phyloP scores from a whole-genome alignment of 2,329 filamentous ascomycete genomes.

The Nemania serpens region DNA sequence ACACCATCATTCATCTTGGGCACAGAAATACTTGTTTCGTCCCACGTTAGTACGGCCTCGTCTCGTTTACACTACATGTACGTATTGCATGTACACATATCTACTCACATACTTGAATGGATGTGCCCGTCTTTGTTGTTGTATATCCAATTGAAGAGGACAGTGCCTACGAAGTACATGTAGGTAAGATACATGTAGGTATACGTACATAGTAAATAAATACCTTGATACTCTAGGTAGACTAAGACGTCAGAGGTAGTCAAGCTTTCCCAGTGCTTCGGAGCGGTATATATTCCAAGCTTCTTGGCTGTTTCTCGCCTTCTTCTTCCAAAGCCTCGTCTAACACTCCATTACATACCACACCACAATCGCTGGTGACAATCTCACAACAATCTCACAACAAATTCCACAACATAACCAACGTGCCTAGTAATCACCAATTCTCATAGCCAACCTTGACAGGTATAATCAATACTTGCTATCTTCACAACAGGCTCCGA shows the following conservation, averaged over 20 bases:
- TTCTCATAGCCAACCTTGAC: too few species aligned
- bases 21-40: constrained; percentile 10
- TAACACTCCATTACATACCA: background rate
- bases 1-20: background rate
- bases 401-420: background rate
- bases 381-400: background rate
- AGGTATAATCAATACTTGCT: background rate
- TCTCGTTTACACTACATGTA: background rate
- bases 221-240: background rate
- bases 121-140: background rate
- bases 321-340: background rate
- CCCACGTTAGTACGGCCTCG: background rate
- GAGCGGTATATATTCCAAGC: background rate
- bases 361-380: background rate
- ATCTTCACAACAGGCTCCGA: background rate
- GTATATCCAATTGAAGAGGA: too few species aligned
- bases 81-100: background rate
- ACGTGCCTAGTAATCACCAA: too few species aligned
- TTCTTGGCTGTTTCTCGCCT: background rate
- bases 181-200: too few species aligned
- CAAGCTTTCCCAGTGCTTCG: background rate
- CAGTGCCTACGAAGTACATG: too few species aligned
- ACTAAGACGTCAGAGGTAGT: constrained; percentile 26
- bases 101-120: background rate
- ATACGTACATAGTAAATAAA: too few species aligned